Evolutionary conservation across 2,329 filamentous ascomycete genomes (phyloP).

Genomic region (Aspergillus fumigatus): DNA sequence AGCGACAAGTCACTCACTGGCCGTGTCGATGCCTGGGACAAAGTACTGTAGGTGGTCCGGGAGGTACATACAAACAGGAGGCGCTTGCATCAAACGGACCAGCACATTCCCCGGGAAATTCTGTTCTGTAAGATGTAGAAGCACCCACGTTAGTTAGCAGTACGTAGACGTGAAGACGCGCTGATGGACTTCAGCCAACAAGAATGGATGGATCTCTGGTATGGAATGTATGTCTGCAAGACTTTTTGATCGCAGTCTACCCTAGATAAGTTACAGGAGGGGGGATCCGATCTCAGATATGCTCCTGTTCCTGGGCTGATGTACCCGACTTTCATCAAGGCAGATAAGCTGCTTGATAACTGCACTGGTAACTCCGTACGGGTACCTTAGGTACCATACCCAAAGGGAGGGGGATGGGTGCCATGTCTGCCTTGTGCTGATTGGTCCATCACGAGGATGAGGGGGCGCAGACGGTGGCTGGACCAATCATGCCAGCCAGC

Average conservation of each 20-base stretch:
- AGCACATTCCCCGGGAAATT: background rate
- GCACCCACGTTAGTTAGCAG: background rate
- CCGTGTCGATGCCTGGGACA: background rate
- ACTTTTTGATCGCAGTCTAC: background rate
- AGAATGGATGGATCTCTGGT: background rate
- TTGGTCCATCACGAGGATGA: background rate
- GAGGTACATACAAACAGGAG: slow-evolving; percentile 3
- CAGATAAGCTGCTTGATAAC: background rate
- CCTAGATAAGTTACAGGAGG: background rate
- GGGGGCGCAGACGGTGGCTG: background rate
- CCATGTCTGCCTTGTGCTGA: background rate
- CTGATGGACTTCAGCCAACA: background rate
- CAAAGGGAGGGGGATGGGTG: background rate
- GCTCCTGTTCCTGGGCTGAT: background rate
- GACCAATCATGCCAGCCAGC: background rate
- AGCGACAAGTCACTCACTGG: slow-evolving; percentile 14
- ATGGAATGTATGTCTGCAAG: background rate
- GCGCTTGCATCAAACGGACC: slow-evolving; percentile 11
- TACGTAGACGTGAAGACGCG: background rate
- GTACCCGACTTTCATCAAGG: background rate
- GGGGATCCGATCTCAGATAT: background rate
- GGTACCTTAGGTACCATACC: background rate
- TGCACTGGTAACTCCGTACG: background rate
- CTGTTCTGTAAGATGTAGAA: background rate
- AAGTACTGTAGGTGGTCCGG: slow-evolving; percentile 7